A percentile compares a stretch with the other conserved stretches of the same genome.
Conservation (phyloP, 2,329 filamentous ascomycete genomes). For the Aspergillus arachidicola region DNA sequence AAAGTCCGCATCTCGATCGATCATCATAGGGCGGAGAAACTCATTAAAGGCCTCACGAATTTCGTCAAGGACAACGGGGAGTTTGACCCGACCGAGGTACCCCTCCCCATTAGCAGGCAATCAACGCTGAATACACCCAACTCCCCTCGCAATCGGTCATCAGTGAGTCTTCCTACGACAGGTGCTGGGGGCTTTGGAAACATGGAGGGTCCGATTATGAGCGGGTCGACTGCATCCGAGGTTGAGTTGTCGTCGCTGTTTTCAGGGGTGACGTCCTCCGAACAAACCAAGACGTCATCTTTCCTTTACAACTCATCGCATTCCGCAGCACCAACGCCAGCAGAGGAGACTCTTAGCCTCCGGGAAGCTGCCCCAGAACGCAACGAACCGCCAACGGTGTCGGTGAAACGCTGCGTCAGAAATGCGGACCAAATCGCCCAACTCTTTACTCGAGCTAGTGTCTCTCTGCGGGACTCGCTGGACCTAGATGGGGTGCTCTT, state of each 20-base stretch:
- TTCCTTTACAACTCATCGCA: neutral
- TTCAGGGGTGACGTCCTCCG: constrained; percentile 12
- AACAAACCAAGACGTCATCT: constrained; percentile 12
- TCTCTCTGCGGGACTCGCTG: constrained; percentile 44
- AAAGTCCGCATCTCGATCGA: constrained; percentile 55
- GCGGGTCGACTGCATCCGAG: constrained; percentile 7
- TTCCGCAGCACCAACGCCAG: neutral
- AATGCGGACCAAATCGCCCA: constrained; percentile 15
- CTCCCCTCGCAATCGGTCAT: neutral
- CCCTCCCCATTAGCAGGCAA: constrained; percentile 13
- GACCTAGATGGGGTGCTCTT: constrained; percentile 43
- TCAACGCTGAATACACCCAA: neutral
- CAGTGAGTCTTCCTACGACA: neutral
- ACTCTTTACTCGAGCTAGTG: constrained; percentile 48
- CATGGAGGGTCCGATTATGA: neutral
- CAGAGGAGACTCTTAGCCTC: no score
- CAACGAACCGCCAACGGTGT: constrained; percentile 15
- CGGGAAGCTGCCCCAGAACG: constrained; percentile 22
- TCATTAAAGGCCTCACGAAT: constrained; percentile 55
- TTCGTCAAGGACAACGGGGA: constrained; percentile 48
- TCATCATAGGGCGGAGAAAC: constrained; percentile 56
- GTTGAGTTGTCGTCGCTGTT: constrained; percentile 16
- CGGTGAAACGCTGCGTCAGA: constrained; percentile 7
- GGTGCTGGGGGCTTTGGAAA: neutral
- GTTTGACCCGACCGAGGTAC: constrained; percentile 25